Conservation (phyloP, 768 basidiomycete genomes). For the Agrocybe chaxingu region DNA sequence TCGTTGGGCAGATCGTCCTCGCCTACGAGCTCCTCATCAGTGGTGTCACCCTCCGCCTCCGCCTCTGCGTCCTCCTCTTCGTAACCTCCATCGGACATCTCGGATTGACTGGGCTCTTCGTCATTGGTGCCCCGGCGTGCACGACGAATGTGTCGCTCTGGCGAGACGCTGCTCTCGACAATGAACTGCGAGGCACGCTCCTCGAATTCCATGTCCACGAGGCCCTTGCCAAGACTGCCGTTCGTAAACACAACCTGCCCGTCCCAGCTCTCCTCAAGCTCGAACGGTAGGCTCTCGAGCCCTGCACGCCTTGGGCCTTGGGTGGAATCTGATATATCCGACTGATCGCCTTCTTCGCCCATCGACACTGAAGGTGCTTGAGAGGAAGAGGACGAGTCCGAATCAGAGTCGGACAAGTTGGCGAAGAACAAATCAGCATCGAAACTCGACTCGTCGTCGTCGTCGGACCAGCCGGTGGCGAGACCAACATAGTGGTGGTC, state of each 20-base stretch:
- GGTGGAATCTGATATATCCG: constrained; percentile 32
- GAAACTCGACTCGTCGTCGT: constrained; percentile 74
- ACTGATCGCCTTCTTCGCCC: constrained; percentile 45
- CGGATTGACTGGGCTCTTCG: constrained; percentile 43
- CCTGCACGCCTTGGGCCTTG: constrained; percentile 26
- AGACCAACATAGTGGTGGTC: constrained; percentile 52
- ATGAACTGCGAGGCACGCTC: constrained; percentile 51
- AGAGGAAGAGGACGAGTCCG: constrained; percentile 17
- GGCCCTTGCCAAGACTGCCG: constrained; percentile 51
- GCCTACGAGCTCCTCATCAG: constrained; percentile 83
- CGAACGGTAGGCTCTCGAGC: constrained; percentile 48
- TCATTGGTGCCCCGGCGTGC: background rate
- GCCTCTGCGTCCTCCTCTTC: constrained; percentile 46
- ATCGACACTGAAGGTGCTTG: constrained; percentile 24
- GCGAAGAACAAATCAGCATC: constrained; percentile 86
- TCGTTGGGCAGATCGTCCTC: constrained; percentile 69
- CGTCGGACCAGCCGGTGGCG: constrained; percentile 70
- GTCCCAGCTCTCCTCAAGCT: constrained; percentile 71
- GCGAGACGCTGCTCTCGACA: constrained; percentile 27
- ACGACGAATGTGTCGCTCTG: too few species aligned
- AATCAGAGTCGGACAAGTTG: constrained; percentile 61
- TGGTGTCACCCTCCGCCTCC: constrained; percentile 52
- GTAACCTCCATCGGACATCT: constrained; percentile 45
- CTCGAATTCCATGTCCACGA: constrained; percentile 71
- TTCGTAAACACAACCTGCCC: constrained; percentile 75